Conservation (phyloP, 202 grass and related monocot species). For the Digitaria exilis region DNA sequence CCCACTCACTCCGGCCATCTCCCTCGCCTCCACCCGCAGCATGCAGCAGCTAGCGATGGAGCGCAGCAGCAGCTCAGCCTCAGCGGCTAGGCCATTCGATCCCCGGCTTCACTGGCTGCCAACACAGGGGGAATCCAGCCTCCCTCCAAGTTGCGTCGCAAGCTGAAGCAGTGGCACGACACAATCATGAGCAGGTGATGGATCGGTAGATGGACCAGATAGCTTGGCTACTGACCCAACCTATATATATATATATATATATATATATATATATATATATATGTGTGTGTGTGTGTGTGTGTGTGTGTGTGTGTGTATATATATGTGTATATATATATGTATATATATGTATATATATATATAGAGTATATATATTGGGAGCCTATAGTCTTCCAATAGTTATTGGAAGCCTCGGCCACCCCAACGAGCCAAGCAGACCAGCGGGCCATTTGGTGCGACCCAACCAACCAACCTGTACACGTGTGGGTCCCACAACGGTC, state of each 20-base stretch:
- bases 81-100: neutral
- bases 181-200: conserved; percentile 29
- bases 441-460: too few relatives aligned
- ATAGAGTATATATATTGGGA: too few relatives aligned
- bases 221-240: neutral
- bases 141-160: conserved; percentile 2
- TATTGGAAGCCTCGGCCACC: too few relatives aligned
- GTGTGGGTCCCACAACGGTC: too few relatives aligned
- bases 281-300: too few relatives aligned
- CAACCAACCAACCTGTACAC: too few relatives aligned
- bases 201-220: too few relatives aligned
- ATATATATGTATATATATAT: too few relatives aligned
- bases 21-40: neutral
- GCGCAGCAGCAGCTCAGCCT: neutral
- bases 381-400: too few relatives aligned
- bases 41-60: neutral
- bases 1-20: conserved; percentile 4
- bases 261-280: neutral
- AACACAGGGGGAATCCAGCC: conserved; percentile 40
- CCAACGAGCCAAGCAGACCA: too few relatives aligned
- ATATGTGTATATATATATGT: neutral
- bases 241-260: neutral
- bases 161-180: neutral
- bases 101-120: conserved; percentile 2
- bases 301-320: too few relatives aligned